phyloP scores from a whole-genome alignment of 1,139 yeast genomes.

The Zhuliangozyma blackwelliae region DNA sequence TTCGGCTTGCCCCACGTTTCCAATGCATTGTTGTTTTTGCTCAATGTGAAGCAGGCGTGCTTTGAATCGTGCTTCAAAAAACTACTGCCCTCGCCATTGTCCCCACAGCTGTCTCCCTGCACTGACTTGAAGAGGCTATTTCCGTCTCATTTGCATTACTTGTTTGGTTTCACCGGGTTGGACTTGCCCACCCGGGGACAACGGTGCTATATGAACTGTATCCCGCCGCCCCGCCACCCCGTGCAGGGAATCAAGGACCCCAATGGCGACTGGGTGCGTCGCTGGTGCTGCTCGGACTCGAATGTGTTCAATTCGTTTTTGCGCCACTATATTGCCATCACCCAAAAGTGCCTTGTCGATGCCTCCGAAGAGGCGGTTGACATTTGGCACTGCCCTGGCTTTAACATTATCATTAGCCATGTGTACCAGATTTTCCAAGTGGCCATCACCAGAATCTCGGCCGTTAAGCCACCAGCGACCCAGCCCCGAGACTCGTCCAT shows the following conservation, averaged over 20 bases:
- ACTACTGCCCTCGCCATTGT: not conserved
- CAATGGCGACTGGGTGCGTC: conserved; percentile 63
- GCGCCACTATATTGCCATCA: conserved; percentile 53
- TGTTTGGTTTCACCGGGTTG: conserved; percentile 35
- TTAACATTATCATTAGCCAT: conserved; percentile 34
- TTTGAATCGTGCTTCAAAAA: conserved; percentile 25
- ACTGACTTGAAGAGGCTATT: conserved; percentile 18
- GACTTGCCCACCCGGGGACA: conserved; percentile 18
- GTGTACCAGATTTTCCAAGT: conserved; percentile 33
- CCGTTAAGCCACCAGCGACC: not conserved
- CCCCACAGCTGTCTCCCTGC: not conserved
- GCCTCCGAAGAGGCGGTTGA: not conserved
- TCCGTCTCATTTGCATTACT: conserved; percentile 36
- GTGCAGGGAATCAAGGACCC: conserved; percentile 57
- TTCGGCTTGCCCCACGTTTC: conserved; percentile 61
- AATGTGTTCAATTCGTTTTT: conserved; percentile 68
- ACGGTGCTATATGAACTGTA: conserved; percentile 28
- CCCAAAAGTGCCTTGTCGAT: conserved; percentile 10
- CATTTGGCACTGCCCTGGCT: conserved; percentile 30
- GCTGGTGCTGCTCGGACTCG: conserved; percentile 53
- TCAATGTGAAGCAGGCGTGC: conserved; percentile 49
- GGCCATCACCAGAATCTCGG: conserved; percentile 30
- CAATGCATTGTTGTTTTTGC: conserved; percentile 54
- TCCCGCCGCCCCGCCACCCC: conserved; percentile 51
- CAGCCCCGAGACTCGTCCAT: conserved; percentile 6